Evolutionary conservation across 1,284 basidiomycete genomes (phyloP), one percentile per base, ranked within the genome.

Genomic region (Hemileia vastatrix): DNA sequence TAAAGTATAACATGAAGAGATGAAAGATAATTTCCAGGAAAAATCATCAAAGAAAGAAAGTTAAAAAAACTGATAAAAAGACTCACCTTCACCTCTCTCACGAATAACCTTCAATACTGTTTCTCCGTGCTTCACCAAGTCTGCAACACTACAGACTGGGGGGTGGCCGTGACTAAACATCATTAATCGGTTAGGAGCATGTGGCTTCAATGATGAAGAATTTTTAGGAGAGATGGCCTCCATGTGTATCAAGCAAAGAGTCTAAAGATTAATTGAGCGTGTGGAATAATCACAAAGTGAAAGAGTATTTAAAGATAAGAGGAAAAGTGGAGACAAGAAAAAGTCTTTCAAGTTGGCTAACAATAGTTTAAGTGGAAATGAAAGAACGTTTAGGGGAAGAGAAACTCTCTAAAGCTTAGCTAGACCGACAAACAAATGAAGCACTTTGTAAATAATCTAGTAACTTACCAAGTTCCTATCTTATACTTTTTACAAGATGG

Each of bases 81-180:
- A 8, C 52, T n/a, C 8, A 54, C 52, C 52, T 54, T 54, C 52
- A 18, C 52, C 52, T 54, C 52, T 32, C 27, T 54, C 27, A 4
- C 52, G 24, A n/a, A 54, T 54, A 6, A 54, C 52, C 9, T 27
- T 19, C 18, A 54, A 36, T 3, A 54, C 52, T n/a, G n/a, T 54
- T n/a, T 54, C 1, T 36, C 52, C 52, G 36, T 54, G 52, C 36
- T 54, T n/a, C 6, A 54, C 32, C 21, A 54, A 18, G 32, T 54
- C 52, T 36, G 32, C 21, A 36, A 54, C 52, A 36, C 36, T 54
- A 36, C 52, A 54, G 19, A 54, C 52, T 2, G 52, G 52, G 36
- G 52, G 52, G 36, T 54, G 52, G 6, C 52, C 52, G 31, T 54
- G 32, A 36, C 21, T 32, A 54, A 32, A 18, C 6, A 36, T 36